phyloP scores from a whole-genome alignment of 2,329 filamentous ascomycete species.

The Alternaria viburni region DNA sequence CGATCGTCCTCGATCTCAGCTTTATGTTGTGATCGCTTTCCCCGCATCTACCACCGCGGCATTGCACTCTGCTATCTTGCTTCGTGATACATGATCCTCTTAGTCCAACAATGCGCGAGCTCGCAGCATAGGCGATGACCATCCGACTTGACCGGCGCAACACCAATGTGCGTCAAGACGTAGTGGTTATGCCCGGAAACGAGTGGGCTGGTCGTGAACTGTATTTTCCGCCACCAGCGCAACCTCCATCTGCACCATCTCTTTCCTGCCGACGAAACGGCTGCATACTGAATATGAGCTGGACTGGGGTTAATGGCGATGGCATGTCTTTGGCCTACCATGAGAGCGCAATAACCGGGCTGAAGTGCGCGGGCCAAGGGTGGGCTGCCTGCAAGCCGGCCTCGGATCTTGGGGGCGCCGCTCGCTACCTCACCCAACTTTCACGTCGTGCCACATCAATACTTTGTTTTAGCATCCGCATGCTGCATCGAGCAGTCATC shows the following conservation, averaged over 20 bases:
- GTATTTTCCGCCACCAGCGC: not conserved
- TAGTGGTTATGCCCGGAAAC: not conserved
- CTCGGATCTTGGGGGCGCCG: not conserved
- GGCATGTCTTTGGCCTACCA: not conserved
- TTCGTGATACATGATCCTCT: not conserved
- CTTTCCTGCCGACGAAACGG: not conserved
- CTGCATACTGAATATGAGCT: not conserved
- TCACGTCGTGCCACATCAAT: not conserved
- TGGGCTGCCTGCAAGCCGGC: not conserved
- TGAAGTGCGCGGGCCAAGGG: not conserved
- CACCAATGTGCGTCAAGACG: not conserved
- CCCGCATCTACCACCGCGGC: not conserved
- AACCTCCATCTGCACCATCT: not conserved
- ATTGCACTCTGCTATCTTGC: not conserved
- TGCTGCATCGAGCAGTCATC: not conserved
- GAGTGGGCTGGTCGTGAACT: not conserved
- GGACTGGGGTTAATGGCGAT: not conserved
- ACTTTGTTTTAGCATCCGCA: not conserved
- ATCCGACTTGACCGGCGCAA: not conserved
- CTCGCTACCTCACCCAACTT: not conserved
- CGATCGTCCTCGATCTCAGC: not conserved
- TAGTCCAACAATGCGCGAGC: not conserved
- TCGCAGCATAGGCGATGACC: not conserved
- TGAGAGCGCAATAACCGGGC: not conserved
- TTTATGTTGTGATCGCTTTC: not conserved